Conservation (phyloP, 148 eudicot species). For the Rhododendron vialii region DNA sequence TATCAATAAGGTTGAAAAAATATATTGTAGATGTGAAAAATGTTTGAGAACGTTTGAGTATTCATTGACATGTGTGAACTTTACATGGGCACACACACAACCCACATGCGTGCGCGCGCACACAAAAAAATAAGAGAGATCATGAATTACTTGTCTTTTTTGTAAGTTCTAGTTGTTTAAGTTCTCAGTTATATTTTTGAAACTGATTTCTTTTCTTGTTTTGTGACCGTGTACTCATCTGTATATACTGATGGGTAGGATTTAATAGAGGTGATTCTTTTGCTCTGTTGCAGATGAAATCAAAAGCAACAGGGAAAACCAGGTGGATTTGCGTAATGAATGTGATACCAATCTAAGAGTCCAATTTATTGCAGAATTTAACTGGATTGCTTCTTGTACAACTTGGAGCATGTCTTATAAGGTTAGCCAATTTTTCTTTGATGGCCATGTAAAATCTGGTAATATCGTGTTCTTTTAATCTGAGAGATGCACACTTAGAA, state of each 20-base stretch:
- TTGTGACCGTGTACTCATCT: neutral
- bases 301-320: neutral
- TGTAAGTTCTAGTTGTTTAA: neutral
- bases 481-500: neutral
- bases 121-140: no score
- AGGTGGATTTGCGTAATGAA: neutral
- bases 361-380: neutral
- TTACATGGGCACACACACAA: neutral
- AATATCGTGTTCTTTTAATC: neutral
- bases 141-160: no score
- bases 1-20: neutral
- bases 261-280: neutral
- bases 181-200: neutral
- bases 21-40: neutral
- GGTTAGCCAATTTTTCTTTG: neutral
- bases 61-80: neutral
- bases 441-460: no score
- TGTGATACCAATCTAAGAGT: neutral
- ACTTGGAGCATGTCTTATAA: neutral
- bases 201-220: neutral
- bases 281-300: conserved; percentile 4
- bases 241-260: neutral
- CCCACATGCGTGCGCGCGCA: no score
- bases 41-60: neutral
- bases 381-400: neutral